Evolutionary conservation across 2,329 filamentous ascomycete species (phyloP).

Genomic region (Ceratocystiopsis sp.): DNA sequence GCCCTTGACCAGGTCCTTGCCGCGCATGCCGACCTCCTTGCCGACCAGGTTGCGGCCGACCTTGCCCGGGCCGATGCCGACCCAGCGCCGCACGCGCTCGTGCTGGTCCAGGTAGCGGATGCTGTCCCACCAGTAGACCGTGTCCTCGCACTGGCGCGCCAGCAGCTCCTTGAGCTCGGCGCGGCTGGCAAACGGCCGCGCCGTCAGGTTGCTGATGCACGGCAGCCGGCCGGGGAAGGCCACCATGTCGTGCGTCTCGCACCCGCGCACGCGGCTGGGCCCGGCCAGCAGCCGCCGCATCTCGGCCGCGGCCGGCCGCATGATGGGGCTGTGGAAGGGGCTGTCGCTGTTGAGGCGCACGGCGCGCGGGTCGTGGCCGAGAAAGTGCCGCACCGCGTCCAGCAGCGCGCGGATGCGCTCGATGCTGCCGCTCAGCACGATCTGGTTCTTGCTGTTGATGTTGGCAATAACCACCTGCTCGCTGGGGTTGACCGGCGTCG

Average conservation of each 20-base stretch:
- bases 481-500: slow-evolving; percentile 17
- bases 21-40: slow-evolving; percentile 82
- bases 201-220: slow-evolving; percentile 76
- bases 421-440: slow-evolving; percentile 79
- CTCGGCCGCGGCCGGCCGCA: slow-evolving; percentile 64
- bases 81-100: slow-evolving; percentile 64
- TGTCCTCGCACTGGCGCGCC: slow-evolving; percentile 73
- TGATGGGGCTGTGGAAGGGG: slow-evolving; percentile 83
- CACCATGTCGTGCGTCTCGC: slow-evolving; percentile 45
- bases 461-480: slow-evolving; percentile 85
- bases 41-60: slow-evolving; percentile 86
- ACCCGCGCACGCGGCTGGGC: slow-evolving; percentile 35
- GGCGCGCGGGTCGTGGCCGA: slow-evolving; percentile 77
- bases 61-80: slow-evolving; percentile 86
- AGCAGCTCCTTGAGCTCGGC: slow-evolving; percentile 64
- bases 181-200: slow-evolving; percentile 55
- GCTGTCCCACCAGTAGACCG: slow-evolving; percentile 86
- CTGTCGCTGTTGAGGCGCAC: slow-evolving; percentile 75
- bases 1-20: slow-evolving; percentile 62
- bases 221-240: slow-evolving; percentile 59
- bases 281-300: slow-evolving; percentile 52
- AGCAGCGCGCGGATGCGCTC: slow-evolving; percentile 66
- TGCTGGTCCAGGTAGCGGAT: slow-evolving; percentile 80
- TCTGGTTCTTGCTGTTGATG: slow-evolving; percentile 91
- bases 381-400: slow-evolving; percentile 72